Base-by-base conservation (phyloP, 306 rosid genomes). In the Potentilla sterilis region DNA sequence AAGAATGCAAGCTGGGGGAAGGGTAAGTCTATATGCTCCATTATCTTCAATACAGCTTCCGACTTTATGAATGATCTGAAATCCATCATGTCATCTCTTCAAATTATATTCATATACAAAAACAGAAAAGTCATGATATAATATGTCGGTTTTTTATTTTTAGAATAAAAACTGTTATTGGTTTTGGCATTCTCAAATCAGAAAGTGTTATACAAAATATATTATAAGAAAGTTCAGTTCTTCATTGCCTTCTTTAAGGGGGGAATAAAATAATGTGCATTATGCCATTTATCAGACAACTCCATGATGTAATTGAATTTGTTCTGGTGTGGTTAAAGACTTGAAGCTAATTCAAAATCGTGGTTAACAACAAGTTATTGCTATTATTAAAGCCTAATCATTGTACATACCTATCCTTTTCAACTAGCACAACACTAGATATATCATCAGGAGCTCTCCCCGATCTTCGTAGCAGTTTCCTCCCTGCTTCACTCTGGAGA, bases 401-500 rank as follows among this genome's bases (percentile, higher is more conserved):
- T 2, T 24, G 65, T 61, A 63, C 44, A 7, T 73, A 88, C 98
- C 98, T 85, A 24, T 90, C 87, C 54, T 75, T 85, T 69, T 90
- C 96, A 77, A 94, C 98, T 42, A 94, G 95, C 2, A 94, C 97
- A 77, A 94, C 98, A 77, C 97, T 94, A 19, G 98, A 94, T 75
- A 94, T 90, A 78, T 94, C 98, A 85, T 94, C 93, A 69, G 98
- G 96, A 61, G 91, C 93, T 87, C 96, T 92, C 80, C 98, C 97
- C 0, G 97, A 94, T 82, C 98, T 94, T 83, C 78, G 73, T 21
- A 94, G 89, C 77, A 94, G 83, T 76, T 84, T 86, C 86, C 84
- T 90, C 66, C 98, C 98, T 0, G 89, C 92, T 72, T 94, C 98
- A 72, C 98, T 92, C 83, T 94, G 98, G 78, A 94, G 97, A 85